phyloP scores from a whole-genome alignment of 495 filamentous ascomycete species.

The Chaetomium tenue region DNA sequence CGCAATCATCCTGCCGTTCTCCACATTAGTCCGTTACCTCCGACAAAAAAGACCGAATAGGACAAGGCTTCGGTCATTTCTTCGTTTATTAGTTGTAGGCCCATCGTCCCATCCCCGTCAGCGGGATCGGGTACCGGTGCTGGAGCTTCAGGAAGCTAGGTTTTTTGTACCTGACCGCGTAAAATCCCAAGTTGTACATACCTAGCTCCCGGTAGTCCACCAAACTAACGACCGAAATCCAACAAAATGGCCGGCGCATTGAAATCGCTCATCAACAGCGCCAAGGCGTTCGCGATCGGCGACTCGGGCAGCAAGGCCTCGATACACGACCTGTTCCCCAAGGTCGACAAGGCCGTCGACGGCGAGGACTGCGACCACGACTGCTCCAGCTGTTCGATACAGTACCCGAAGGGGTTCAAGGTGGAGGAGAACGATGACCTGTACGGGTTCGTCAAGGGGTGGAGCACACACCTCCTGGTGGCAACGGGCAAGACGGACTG shows the following conservation, averaged over 20 bases:
- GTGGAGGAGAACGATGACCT: conserved; percentile 76
- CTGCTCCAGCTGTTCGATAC: conserved; percentile 76
- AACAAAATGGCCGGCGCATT: conserved; percentile 27
- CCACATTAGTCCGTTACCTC: conserved; percentile 14
- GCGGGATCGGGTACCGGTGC: not conserved
- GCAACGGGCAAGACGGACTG: conserved; percentile 95
- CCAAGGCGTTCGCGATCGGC: conserved; percentile 54
- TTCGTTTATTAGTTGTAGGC: not conserved
- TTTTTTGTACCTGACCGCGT: not conserved
- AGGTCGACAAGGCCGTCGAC: conserved; percentile 68
- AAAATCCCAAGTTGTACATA: not conserved
- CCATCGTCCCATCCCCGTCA: conserved; percentile 7
- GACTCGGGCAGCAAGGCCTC: conserved; percentile 66
- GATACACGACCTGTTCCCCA: conserved; percentile 60
- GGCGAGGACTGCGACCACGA: conserved; percentile 88
- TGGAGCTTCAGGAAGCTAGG: not conserved
- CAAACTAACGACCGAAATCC: not conserved
- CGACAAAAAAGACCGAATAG: conserved; percentile 3
- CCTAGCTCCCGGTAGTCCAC: not conserved
- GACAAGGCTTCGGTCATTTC: not conserved
- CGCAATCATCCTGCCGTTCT: not conserved
- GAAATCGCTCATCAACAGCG: conserved; percentile 45
- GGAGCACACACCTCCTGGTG: conserved; percentile 85
- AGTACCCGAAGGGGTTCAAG: conserved; percentile 67
- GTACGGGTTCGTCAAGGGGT: conserved; percentile 85